These are phyloP conservation scores for Domatiomyces catenatus DNA, from an alignment of 2,329 filamentous ascomycete species.

Conservation along the genomic window DNA sequence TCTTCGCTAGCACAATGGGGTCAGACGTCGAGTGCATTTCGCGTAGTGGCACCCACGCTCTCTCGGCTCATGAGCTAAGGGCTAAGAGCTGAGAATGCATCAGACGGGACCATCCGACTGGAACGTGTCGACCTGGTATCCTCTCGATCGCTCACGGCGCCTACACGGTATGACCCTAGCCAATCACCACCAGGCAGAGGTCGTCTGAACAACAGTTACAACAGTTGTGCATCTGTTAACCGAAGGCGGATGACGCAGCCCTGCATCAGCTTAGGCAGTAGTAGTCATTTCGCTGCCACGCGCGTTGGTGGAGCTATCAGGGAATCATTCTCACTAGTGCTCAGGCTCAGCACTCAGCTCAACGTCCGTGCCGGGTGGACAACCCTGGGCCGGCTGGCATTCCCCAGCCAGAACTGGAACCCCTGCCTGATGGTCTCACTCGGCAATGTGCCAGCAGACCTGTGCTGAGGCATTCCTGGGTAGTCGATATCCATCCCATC, in stretches of 20 bases:
- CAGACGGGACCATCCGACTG: not conserved
- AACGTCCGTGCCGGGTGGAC: not conserved
- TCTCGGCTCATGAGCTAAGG: too few species aligned
- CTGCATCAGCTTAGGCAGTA: not conserved
- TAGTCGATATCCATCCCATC: too few species aligned
- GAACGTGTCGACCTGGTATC: not conserved
- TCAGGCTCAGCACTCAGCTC: not conserved
- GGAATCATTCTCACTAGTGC: not conserved
- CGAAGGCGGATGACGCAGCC: not conserved
- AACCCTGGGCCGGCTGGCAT: not conserved
- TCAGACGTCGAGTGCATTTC: too few species aligned
- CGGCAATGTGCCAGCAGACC: not conserved
- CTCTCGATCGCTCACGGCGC: not conserved
- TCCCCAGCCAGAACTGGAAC: not conserved
- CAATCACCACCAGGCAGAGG: too few species aligned
- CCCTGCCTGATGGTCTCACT: not conserved
- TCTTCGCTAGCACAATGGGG: not conserved
- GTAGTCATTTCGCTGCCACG: not conserved
- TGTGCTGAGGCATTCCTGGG: not conserved
- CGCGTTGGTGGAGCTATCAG: not conserved
- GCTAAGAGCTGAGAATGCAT: not conserved
- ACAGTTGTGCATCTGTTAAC: not conserved
- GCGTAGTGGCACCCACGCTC: not conserved
- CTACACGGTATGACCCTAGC: not conserved
- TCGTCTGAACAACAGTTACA: not conserved